Base-by-base conservation (phyloP, 805 yeast species). In the Suhomyces emberorum region DNA sequence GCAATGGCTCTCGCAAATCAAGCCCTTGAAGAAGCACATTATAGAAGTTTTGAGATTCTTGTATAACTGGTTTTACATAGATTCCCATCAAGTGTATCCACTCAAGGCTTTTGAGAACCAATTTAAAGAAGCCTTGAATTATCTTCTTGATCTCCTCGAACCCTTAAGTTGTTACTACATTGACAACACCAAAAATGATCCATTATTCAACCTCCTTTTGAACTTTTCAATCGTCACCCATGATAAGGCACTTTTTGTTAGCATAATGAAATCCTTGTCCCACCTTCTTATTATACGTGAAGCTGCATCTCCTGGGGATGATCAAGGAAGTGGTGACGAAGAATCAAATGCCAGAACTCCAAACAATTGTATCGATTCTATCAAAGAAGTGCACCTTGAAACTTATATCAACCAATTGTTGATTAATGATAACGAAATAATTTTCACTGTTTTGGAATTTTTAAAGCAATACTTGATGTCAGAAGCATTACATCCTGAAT, bases 81-180 rank as follows among this genome's bases (percentile, higher is more conserved):
- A 48, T 16, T 32, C 44, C 15, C 37, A 36, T 24, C 41, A 41
- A 14, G 34, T 46, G 22, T 47, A 47, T 35, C 32, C 39, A n/a
- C 46, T 63, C 39, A 35, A 31, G 23, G 40, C 44, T 28, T 55
- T 40, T 43, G 54, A 58, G 24, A 59, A 57, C 40, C 59, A 57
- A 35, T 64, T 65, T 33, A 72, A 70, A 37, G 96, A 88, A 54
- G 62, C 82, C 18, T 63, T 81, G 30, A 74, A 71, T 39, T 85
- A 86, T 55, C 64, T 81, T 10, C 59, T 87, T 35, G 98, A 93
- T 57, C 74, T 88, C 21, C 74, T 86, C 43, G 98, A 93, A 55
- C 81, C 89, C 2, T 75, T 88, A 21, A 78, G 91, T 3, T 83
- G 96, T 28, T 87, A 86, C 57, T 71, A 84, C 47, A 78, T 88